Evolutionary conservation across 371 early-diverging fungal species (phyloP).

Genomic region (Nematocida major): DNA sequence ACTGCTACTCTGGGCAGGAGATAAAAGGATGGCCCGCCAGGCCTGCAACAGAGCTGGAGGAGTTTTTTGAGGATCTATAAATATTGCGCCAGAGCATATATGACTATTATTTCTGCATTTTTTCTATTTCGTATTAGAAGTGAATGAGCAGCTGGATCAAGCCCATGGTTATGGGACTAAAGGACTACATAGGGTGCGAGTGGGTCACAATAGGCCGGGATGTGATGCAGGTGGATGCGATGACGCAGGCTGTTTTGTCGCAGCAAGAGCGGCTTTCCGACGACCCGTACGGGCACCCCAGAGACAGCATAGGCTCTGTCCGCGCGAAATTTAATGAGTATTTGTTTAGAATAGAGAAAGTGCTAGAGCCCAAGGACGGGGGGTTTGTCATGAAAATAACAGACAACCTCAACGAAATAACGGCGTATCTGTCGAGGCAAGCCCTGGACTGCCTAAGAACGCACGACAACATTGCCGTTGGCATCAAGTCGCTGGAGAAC

Average conservation of each 20-base stretch:
- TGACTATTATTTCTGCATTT: too few relatives aligned
- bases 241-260: not conserved
- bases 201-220: conserved; percentile 29
- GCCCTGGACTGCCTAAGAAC: not conserved
- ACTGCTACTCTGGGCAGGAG: not conserved
- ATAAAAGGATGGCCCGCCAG: conserved; percentile 4
- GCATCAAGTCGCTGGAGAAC: not conserved
- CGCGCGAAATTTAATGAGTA: not conserved
- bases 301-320: not conserved
- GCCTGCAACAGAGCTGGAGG: conserved; percentile 21
- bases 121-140: not conserved
- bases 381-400: not conserved
- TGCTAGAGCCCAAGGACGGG: not conserved
- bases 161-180: not conserved
- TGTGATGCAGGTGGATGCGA: not conserved
- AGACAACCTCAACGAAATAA: not conserved
- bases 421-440: not conserved
- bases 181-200: not conserved
- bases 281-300: not conserved
- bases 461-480: not conserved
- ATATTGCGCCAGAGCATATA: too few relatives aligned
- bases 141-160: conserved; percentile 25
- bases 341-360: not conserved
- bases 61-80: conserved; percentile 51
- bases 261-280: not conserved